These are phyloP conservation scores for Cutaneotrichosporon cyanovorans DNA, from an alignment of 1,284 basidiomycete species.

Conservation along the genomic window DNA sequence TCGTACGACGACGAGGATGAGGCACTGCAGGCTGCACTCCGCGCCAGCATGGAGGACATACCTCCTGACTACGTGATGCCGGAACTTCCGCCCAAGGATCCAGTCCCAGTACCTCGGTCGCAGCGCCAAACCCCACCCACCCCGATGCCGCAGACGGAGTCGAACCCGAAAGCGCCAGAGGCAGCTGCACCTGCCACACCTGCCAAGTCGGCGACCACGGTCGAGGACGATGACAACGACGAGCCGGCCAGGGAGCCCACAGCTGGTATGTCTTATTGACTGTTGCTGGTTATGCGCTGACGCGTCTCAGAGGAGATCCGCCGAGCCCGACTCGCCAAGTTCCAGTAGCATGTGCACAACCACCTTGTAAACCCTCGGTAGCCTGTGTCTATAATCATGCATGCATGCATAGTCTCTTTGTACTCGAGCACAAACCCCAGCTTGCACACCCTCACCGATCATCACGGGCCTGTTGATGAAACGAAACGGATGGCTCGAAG, in stretches of 20 bases:
- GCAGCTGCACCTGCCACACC: conserved; percentile 29
- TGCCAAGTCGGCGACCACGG: conserved; percentile 1
- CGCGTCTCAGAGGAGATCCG: conserved; percentile 65
- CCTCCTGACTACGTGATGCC: conserved; percentile 43
- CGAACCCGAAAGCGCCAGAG: neutral
- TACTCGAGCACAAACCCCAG: no score
- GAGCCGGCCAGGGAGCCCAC: conserved; percentile 37
- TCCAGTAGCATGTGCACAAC: conserved; percentile 36
- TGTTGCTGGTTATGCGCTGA: conserved; percentile 43
- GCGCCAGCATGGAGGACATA: conserved; percentile 65
- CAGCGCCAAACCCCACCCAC: neutral
- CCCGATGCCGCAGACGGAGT: neutral
- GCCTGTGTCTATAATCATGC: neutral
- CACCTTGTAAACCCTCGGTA: neutral
- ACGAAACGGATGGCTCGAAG: neutral
- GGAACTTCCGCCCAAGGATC: conserved; percentile 10
- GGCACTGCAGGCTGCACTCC: conserved; percentile 74
- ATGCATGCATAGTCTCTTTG: neutral
- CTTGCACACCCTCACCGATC: no score
- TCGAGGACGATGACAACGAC: conserved; percentile 25
- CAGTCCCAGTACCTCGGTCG: neutral
- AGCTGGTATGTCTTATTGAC: conserved; percentile 30
- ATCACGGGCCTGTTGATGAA: neutral
- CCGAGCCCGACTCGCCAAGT: conserved; percentile 63
- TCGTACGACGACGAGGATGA: conserved; percentile 77